A percentile compares a stretch with the other conserved stretches of the same genome.
These are phyloP conservation scores for Daldinia eschscholtzii DNA, from an alignment of 2,329 filamentous ascomycete genomes.

Conservation along the genomic window DNA sequence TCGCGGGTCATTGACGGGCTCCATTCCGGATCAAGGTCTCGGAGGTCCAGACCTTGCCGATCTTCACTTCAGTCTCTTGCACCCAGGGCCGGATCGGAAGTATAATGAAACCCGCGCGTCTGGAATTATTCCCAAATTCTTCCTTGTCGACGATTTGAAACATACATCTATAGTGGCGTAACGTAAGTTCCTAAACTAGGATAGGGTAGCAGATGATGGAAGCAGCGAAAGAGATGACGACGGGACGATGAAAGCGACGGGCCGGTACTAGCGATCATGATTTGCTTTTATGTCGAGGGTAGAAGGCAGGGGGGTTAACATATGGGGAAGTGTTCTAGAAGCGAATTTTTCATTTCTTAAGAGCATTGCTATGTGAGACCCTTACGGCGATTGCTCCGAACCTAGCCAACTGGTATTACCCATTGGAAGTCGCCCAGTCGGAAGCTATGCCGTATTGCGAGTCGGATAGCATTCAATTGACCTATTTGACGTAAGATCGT, in stretches of 20 bases:
- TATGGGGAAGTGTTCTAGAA: conserved; percentile 7
- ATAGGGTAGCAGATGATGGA: neutral
- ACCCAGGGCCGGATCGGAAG: conserved; percentile 19
- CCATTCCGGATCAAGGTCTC: conserved; percentile 34
- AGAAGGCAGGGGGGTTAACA: neutral
- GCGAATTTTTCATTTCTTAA: neutral
- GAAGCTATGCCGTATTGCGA: neutral
- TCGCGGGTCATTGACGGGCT: conserved; percentile 4
- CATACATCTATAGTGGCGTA: conserved; percentile 4
- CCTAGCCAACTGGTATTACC: neutral
- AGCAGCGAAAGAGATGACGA: conserved; percentile 11
- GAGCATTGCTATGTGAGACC: neutral
- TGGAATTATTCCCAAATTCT: conserved; percentile 8
- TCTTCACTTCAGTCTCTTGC: conserved; percentile 20
- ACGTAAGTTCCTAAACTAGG: conserved; percentile 15
- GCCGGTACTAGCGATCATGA: conserved; percentile 18
- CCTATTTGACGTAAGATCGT: neutral
- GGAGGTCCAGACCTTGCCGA: conserved; percentile 33
- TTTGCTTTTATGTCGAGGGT: conserved; percentile 7
- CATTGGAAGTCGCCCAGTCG: neutral
- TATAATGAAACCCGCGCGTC: conserved; percentile 9
- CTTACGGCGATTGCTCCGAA: neutral
- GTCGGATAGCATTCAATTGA: neutral
- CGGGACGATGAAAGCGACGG: conserved; percentile 33
- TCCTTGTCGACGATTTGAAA: conserved; percentile 9